These are phyloP conservation scores for Leccinum imitatum DNA, from an alignment of 768 basidiomycete species.

Conservation along the genomic window DNA sequence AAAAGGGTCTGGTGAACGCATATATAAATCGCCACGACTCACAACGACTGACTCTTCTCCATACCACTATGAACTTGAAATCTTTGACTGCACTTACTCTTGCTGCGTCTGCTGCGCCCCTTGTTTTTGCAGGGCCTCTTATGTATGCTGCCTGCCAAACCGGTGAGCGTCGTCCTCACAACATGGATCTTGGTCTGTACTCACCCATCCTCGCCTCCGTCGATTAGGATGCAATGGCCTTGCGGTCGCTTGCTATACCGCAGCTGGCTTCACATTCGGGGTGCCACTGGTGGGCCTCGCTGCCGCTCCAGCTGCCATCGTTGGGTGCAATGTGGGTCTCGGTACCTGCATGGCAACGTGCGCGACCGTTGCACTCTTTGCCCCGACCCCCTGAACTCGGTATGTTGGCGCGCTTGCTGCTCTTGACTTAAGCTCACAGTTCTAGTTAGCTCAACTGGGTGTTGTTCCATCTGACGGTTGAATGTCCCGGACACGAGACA, in stretches of 20 bases:
- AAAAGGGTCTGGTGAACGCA: neutral
- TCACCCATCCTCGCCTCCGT: neutral
- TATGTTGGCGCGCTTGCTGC: neutral
- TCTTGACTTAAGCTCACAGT: neutral
- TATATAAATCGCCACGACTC: slow-evolving; percentile 8
- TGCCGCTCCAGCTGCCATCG: slow-evolving; percentile 19
- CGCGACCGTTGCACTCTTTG: slow-evolving; percentile 19
- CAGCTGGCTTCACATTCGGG: slow-evolving; percentile 26
- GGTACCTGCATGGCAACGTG: slow-evolving; percentile 10
- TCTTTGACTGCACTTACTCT: slow-evolving; percentile 20
- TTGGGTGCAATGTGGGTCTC: slow-evolving; percentile 22
- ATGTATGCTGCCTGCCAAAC: slow-evolving; percentile 28
- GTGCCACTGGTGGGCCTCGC: slow-evolving; percentile 10
- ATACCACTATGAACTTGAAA: slow-evolving; percentile 27
- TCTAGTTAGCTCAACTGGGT: neutral
- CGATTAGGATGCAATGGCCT: slow-evolving; percentile 26
- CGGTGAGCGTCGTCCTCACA: neutral
- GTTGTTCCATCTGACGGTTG: neutral
- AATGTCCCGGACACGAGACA: neutral
- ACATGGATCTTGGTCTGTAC: neutral
- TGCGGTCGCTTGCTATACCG: slow-evolving; percentile 22
- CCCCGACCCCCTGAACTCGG: slow-evolving; percentile 21
- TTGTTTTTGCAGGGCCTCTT: slow-evolving; percentile 17
- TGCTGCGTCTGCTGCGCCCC: slow-evolving; percentile 11
- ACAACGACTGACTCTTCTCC: neutral